These are phyloP conservation scores for Bondarzewia mesenterica DNA, from an alignment of 1,284 basidiomycete genomes.

Conservation along the genomic window DNA sequence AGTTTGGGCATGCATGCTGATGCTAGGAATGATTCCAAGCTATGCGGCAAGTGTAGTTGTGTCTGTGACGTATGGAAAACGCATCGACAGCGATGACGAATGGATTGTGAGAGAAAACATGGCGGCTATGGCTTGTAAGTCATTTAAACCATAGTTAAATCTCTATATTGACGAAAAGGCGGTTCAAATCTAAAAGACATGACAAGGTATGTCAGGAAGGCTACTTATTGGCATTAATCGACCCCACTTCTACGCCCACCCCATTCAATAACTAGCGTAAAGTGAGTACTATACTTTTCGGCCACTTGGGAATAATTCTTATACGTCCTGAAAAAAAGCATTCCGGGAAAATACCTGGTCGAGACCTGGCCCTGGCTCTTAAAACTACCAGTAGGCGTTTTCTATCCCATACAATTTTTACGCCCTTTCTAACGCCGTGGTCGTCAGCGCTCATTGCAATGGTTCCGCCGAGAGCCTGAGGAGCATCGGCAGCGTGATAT, in stretches of 20 bases:
- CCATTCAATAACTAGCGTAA: no score
- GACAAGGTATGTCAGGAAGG: background rate
- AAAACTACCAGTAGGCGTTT: conserved; percentile 29
- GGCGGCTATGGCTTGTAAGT: conserved; percentile 34
- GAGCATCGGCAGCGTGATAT: conserved; percentile 33
- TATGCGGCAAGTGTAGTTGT: conserved; percentile 40
- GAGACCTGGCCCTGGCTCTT: conserved; percentile 43
- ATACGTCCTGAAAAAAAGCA: conserved; percentile 23
- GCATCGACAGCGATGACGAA: conserved; percentile 36
- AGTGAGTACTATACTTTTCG: conserved; percentile 14
- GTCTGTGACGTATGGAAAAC: conserved; percentile 37
- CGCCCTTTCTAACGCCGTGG: background rate
- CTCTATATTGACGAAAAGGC: background rate
- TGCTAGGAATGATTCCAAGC: conserved; percentile 17
- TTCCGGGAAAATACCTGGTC: conserved; percentile 45
- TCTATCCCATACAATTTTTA: background rate
- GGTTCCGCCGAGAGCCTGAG: conserved; percentile 36
- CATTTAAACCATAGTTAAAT: background rate
- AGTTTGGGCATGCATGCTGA: background rate
- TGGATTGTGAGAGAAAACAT: conserved; percentile 39
- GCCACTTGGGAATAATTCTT: background rate
- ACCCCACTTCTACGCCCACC: no score
- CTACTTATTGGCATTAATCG: no score
- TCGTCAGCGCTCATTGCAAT: conserved; percentile 28
- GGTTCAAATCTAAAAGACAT: background rate